These are phyloP conservation scores for Neonectria magnoliae DNA, from an alignment of 2,329 filamentous ascomycete species.

Conservation along the genomic window DNA sequence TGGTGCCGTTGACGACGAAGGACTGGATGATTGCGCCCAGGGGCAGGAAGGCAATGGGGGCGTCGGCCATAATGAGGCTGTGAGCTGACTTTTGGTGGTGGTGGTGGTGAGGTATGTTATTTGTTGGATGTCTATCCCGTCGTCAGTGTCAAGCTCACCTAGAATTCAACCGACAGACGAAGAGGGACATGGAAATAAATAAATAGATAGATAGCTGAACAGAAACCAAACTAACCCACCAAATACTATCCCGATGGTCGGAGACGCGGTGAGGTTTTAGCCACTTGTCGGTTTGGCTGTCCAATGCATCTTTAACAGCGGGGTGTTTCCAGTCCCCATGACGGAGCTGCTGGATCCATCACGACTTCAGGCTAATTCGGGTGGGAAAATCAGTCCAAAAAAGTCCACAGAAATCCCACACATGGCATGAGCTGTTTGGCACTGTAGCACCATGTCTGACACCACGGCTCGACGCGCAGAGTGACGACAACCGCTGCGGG, in stretches of 20 bases:
- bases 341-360: constrained; percentile 34
- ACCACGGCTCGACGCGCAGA: not conserved
- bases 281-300: constrained; percentile 17
- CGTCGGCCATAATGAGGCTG: constrained; percentile 52
- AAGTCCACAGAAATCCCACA: not conserved
- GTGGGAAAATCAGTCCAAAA: constrained; percentile 1
- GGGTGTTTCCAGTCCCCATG: constrained; percentile 37
- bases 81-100: constrained; percentile 6
- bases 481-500: constrained; percentile 15
- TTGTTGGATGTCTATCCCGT: too few species aligned
- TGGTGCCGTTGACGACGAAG: constrained; percentile 78
- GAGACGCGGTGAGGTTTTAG: constrained; percentile 32
- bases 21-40: constrained; percentile 84
- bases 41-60: constrained; percentile 73
- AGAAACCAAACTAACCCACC: not conserved
- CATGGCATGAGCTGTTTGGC: not conserved
- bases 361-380: constrained; percentile 42
- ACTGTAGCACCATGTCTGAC: not conserved
- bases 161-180: not conserved
- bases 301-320: constrained; percentile 3
- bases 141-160: not conserved
- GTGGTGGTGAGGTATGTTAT: not conserved
- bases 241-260: constrained; percentile 4
- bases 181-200: not conserved
- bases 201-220: constrained; percentile 11